Conservation (phyloP, 805 yeast species). For the Brettanomyces custersianus region DNA sequence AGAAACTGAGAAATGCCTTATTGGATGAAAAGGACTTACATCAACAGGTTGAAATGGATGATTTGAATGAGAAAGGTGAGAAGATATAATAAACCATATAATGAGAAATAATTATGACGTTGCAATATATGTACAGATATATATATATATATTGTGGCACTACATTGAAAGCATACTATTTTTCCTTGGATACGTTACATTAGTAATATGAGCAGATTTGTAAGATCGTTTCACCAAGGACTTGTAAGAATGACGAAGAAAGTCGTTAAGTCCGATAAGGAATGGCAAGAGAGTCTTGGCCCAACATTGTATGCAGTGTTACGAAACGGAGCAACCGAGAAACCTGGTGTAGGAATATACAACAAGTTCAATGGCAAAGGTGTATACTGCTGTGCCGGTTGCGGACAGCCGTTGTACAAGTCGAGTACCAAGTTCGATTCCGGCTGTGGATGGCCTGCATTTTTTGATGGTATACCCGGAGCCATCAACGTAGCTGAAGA, state of each 20-base stretch:
- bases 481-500: constrained; percentile 59
- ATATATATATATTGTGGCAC: not conserved
- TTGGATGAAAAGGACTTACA: constrained; percentile 33
- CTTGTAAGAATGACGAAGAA: no score
- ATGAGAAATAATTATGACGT: not conserved
- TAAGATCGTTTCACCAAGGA: no score
- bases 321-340: constrained; percentile 66
- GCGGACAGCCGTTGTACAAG: constrained; percentile 69
- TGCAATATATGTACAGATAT: not conserved
- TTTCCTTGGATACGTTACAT: not conserved
- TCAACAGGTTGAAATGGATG: not conserved
- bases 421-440: constrained; percentile 78
- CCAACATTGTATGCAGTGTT: constrained; percentile 75
- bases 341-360: constrained; percentile 58
- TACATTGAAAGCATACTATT: no score
- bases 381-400: constrained; percentile 77
- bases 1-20: constrained; percentile 49
- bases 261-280: constrained; percentile 38
- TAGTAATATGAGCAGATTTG: not conserved
- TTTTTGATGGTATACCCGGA: constrained; percentile 82
- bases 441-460: constrained; percentile 98
- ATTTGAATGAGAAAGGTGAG: constrained; percentile 1
- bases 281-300: constrained; percentile 73
- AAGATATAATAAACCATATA: not conserved
- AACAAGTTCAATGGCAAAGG: constrained; percentile 44